Evolutionary conservation across 805 yeast species (phyloP).

Genomic region (Tanozyma kutaoensis): DNA sequence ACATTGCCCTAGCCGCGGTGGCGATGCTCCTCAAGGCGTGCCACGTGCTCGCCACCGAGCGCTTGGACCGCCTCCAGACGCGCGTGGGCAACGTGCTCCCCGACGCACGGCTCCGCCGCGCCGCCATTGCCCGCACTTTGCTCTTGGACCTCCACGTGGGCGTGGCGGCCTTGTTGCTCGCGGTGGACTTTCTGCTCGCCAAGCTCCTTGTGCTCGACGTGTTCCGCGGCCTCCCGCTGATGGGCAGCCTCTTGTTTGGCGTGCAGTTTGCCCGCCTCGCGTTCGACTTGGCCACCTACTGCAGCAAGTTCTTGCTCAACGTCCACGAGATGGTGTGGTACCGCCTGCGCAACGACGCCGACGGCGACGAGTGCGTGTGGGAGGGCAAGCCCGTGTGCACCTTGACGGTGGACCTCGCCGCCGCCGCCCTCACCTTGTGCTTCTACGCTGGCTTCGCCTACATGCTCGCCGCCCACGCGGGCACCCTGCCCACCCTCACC

Average conservation of each 20-base stretch:
- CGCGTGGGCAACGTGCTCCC: slow-evolving; percentile 13
- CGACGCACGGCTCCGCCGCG: slow-evolving; percentile 4
- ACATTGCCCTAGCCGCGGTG: slow-evolving; percentile 23
- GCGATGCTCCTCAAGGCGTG: slow-evolving; percentile 39
- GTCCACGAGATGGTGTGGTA: slow-evolving; percentile 39
- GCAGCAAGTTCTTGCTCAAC: slow-evolving; percentile 36
- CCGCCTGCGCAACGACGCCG: slow-evolving; percentile 24
- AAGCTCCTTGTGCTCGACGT: slow-evolving; percentile 42
- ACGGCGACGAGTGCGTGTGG: slow-evolving; percentile 47
- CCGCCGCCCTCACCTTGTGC: slow-evolving; percentile 24
- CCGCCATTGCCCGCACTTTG: slow-evolving; percentile 14
- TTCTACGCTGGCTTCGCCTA: slow-evolving; percentile 20
- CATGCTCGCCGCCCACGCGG: slow-evolving; percentile 18
- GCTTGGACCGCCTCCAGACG: slow-evolving; percentile 29
- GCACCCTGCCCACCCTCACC: slow-evolving; percentile 19
- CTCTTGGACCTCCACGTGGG: slow-evolving; percentile 27
- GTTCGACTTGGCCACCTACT: slow-evolving; percentile 34
- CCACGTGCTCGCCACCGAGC: slow-evolving; percentile 59
- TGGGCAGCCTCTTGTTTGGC: slow-evolving; percentile 53
- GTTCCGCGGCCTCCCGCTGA: slow-evolving; percentile 36
- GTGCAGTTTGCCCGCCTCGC: slow-evolving; percentile 61
- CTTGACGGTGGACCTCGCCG: slow-evolving; percentile 41
- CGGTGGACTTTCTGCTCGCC: slow-evolving; percentile 40
- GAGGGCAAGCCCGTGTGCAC: slow-evolving; percentile 52
- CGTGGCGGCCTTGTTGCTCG: slow-evolving; percentile 29